These are phyloP conservation scores for Pseudoneurospora amorphoporcata DNA, from an alignment of 495 filamentous ascomycete genomes.

Conservation along the genomic window DNA sequence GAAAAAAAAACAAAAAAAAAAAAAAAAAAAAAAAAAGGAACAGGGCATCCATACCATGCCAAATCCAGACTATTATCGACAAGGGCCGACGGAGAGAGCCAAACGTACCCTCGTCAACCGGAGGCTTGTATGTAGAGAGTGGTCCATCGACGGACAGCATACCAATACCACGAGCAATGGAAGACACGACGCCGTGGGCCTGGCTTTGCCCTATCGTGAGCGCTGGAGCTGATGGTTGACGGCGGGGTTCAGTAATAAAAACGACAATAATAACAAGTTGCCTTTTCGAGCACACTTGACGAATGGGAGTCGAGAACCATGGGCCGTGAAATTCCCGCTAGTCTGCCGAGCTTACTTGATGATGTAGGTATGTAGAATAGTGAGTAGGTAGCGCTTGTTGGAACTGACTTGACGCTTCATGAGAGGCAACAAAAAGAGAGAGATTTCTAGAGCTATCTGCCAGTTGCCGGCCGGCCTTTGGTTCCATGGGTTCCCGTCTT, in stretches of 20 bases:
- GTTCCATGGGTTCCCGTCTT: background rate
- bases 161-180: background rate
- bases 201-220: background rate
- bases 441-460: background rate
- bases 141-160: background rate
- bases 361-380: background rate
- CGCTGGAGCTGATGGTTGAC: background rate
- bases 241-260: background rate
- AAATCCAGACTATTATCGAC: background rate
- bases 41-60: constrained; percentile 2
- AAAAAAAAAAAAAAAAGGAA: too few relatives aligned
- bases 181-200: background rate
- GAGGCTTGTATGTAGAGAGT: background rate
- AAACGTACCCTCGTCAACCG: background rate
- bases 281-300: background rate
- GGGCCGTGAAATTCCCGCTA: background rate
- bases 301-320: background rate
- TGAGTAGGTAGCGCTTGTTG: background rate
- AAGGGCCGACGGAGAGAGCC: background rate
- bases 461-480: background rate
- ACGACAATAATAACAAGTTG: background rate
- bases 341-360: background rate
- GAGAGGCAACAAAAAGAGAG: background rate
- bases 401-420: background rate
- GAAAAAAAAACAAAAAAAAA: background rate